Evolutionary conservation across 228 moss, liverwort and hornwort species (phyloP).

Genomic region (Sphagnum fallax): DNA sequence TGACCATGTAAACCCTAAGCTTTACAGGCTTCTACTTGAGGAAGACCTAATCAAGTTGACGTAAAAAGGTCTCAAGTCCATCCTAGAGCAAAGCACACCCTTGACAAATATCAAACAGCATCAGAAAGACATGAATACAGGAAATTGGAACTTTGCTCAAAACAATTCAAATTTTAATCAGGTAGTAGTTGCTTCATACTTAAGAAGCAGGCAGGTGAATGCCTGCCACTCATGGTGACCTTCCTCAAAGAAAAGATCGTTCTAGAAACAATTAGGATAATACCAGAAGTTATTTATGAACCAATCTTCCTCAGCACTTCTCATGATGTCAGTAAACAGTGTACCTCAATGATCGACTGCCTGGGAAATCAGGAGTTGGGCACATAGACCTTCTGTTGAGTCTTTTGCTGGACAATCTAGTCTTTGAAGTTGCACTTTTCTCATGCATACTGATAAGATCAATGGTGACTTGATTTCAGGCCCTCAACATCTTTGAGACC

Average conservation of each 20-base stretch:
- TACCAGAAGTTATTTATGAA: slow-evolving; percentile 33
- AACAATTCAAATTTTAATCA: slow-evolving; percentile 35
- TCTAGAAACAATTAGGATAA: slow-evolving; percentile 38
- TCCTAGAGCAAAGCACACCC: slow-evolving; percentile 11
- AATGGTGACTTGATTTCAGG: slow-evolving; percentile 24
- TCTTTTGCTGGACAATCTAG: no score
- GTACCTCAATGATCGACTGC: no score
- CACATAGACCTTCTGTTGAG: no score
- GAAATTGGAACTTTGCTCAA: slow-evolving; percentile 22
- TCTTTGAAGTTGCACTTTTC: neutral
- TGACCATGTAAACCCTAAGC: slow-evolving; percentile 27
- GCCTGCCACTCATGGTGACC: slow-evolving; percentile 1
- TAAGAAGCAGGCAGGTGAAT: slow-evolving; percentile 9
- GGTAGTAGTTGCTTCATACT: slow-evolving; percentile 3
- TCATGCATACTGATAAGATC: neutral
- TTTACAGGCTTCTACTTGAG: slow-evolving; percentile 36
- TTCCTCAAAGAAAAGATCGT: slow-evolving; percentile 36
- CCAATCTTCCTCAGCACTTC: slow-evolving; percentile 39
- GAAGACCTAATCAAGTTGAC: slow-evolving; percentile 30
- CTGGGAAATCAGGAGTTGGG: no score
- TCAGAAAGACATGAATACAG: slow-evolving; percentile 27
- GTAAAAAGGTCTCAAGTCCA: slow-evolving; percentile 21
- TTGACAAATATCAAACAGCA: slow-evolving; percentile 8
- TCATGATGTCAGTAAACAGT: slow-evolving; percentile 19
- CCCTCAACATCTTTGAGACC: slow-evolving; percentile 79